Conservation (phyloP, 257 asterid genomes). For the Knoxia roxburghii region DNA sequence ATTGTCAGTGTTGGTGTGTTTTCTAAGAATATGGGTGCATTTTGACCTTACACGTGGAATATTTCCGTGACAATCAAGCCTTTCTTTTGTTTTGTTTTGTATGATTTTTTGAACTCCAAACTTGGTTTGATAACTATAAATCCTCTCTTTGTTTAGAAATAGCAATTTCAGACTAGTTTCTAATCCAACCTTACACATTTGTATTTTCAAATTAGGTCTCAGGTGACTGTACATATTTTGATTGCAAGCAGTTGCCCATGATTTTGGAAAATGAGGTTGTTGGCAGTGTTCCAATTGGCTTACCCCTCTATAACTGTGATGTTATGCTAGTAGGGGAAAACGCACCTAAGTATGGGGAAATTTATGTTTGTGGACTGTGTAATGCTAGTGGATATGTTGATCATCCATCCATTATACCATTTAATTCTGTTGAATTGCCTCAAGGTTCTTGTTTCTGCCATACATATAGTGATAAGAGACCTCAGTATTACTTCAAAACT, state of each 20-base stretch:
- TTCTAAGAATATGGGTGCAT: too few species aligned
- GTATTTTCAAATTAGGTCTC: conserved; percentile 49
- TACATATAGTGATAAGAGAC: conserved; percentile 17
- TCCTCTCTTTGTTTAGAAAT: not conserved
- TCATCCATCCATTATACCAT: conserved; percentile 53
- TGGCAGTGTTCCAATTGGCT: conserved; percentile 72
- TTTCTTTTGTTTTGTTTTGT: not conserved
- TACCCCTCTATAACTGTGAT: conserved; percentile 62
- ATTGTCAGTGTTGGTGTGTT: too few species aligned
- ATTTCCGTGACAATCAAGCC: too few species aligned
- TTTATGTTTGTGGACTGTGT: conserved; percentile 73
- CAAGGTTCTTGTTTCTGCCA: conserved; percentile 16
- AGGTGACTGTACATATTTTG: conserved; percentile 94
- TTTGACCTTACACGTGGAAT: too few species aligned
- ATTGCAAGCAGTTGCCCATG: conserved; percentile 68
- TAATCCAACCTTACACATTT: not conserved
- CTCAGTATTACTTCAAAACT: conserved; percentile 50
- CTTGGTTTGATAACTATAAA: not conserved
- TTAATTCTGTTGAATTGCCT: conserved; percentile 29
- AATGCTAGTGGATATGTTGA: conserved; percentile 71
- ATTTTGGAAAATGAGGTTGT: conserved; percentile 47
- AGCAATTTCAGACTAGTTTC: not conserved
- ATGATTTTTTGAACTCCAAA: not conserved
- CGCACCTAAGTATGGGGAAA: conserved; percentile 67
- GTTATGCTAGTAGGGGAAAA: conserved; percentile 67